A percentile compares a stretch with the other conserved stretches of the same genome.
Conservation (phyloP, 2,329 filamentous ascomycete genomes). For the Emericellopsis cladophorae region DNA sequence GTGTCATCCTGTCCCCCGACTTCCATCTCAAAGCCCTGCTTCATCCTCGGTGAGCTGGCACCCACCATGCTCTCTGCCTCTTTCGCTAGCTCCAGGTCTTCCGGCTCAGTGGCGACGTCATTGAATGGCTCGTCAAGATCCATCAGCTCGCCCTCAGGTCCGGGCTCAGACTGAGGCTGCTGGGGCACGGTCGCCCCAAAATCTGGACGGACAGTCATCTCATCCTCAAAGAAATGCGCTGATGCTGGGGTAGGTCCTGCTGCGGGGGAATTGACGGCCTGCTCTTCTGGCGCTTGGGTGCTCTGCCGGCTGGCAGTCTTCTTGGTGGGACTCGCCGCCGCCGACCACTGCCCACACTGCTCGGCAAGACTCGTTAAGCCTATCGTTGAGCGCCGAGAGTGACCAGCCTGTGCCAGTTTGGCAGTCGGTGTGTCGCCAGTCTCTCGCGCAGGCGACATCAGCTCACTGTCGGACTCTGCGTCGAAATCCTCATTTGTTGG, state of each 20-base stretch:
- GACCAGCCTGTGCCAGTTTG: constrained; percentile 7
- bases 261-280: not conserved
- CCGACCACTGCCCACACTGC: constrained; percentile 50
- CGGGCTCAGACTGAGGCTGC: not conserved
- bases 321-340: constrained; percentile 38
- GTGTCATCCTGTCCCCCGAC: constrained; percentile 27
- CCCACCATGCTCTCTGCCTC: constrained; percentile 50
- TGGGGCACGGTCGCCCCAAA: not conserved
- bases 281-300: not conserved
- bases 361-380: constrained; percentile 54
- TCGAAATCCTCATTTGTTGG: constrained; percentile 27
- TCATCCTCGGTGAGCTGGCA: constrained; percentile 28
- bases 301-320: not conserved
- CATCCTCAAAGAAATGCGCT: constrained; percentile 45
- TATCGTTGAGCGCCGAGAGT: constrained; percentile 17
- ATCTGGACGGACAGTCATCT: constrained; percentile 30
- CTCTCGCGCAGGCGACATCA: constrained; percentile 12
- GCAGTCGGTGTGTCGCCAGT: constrained; percentile 28
- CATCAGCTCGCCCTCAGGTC: constrained; percentile 1
- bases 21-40: constrained; percentile 18
- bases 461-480: constrained; percentile 45
- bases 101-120: constrained; percentile 34
- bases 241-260: not conserved
- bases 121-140: constrained; percentile 18
- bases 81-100: constrained; percentile 43